Percentiles rank a stretch among this genome's conserved stretches.
phyloP scores from a whole-genome alignment of 2,329 filamentous ascomycete species.

The Neofusicoccum laricinum region DNA sequence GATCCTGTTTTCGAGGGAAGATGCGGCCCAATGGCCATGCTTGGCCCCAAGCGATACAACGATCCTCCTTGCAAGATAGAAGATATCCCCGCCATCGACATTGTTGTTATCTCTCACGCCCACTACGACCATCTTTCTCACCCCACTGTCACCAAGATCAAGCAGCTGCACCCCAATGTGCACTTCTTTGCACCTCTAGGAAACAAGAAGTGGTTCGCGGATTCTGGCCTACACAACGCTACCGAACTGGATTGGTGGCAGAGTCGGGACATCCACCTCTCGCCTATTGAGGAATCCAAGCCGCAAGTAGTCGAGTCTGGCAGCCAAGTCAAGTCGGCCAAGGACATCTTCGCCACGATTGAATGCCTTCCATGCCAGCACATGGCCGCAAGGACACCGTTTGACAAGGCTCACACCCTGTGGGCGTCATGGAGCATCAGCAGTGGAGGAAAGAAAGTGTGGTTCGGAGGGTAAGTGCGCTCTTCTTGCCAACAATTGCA shows the following conservation, averaged over 20 bases:
- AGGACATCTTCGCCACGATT: conserved; percentile 65
- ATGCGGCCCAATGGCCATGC: conserved; percentile 71
- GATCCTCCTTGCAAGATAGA: conserved; percentile 70
- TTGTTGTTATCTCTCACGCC: conserved; percentile 77
- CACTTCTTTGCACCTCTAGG: conserved; percentile 88
- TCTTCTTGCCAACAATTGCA: background rate
- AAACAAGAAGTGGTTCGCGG: conserved; percentile 76
- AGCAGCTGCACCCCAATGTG: conserved; percentile 68
- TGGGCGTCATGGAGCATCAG: conserved; percentile 85
- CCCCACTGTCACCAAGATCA: conserved; percentile 68
- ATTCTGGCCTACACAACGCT: conserved; percentile 68
- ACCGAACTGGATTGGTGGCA: conserved; percentile 98
- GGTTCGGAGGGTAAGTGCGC: conserved; percentile 64
- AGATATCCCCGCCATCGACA: conserved; percentile 74
- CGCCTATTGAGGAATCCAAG: conserved; percentile 18
- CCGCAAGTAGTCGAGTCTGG: conserved; percentile 16
- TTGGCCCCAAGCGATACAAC: conserved; percentile 76
- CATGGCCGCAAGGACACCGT: conserved; percentile 63
- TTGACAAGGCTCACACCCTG: conserved; percentile 72
- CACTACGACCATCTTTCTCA: conserved; percentile 93
- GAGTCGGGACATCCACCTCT: conserved; percentile 50
- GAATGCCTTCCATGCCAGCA: conserved; percentile 85
- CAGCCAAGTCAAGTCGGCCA: background rate
- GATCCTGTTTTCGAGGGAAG: conserved; percentile 90
- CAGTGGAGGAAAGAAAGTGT: conserved; percentile 74